Conservation (phyloP, 208 protist genomes). For the Tetramitus jugosus region DNA sequence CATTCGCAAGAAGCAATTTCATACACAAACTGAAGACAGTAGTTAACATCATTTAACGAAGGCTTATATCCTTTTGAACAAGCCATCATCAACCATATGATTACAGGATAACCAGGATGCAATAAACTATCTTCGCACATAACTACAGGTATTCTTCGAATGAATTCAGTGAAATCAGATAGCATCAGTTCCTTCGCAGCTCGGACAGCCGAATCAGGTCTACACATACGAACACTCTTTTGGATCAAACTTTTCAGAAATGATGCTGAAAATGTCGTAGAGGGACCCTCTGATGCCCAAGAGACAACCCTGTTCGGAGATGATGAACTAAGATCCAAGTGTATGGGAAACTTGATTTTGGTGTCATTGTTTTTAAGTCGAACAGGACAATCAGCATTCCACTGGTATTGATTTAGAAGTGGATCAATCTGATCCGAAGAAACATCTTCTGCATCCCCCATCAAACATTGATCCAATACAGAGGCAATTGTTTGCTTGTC, state of each 20-base stretch:
- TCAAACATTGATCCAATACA: no score
- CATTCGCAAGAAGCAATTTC: not conserved
- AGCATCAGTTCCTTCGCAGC: not conserved
- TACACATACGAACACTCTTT: not conserved
- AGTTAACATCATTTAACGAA: not conserved
- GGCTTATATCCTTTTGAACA: not conserved
- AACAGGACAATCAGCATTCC: no score
- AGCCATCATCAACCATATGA: not conserved
- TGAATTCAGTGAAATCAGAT: not conserved
- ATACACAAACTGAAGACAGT: not conserved
- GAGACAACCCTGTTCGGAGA: no score
- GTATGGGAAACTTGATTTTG: no score
- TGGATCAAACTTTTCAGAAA: constrained; percentile 2
- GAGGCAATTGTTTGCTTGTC: no score
- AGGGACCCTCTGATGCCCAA: no score
- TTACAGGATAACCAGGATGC: not conserved
- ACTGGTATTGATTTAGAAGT: no score
- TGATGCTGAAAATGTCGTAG: no score
- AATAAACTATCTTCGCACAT: constrained; percentile 13
- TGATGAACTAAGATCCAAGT: no score
- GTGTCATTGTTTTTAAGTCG: no score
- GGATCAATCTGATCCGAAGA: no score
- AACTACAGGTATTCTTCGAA: not conserved
- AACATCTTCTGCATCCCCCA: no score
- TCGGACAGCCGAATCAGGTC: not conserved